phyloP scores from a whole-genome alignment of 345 rosid genomes.

The Eucalyptus brandiana region DNA sequence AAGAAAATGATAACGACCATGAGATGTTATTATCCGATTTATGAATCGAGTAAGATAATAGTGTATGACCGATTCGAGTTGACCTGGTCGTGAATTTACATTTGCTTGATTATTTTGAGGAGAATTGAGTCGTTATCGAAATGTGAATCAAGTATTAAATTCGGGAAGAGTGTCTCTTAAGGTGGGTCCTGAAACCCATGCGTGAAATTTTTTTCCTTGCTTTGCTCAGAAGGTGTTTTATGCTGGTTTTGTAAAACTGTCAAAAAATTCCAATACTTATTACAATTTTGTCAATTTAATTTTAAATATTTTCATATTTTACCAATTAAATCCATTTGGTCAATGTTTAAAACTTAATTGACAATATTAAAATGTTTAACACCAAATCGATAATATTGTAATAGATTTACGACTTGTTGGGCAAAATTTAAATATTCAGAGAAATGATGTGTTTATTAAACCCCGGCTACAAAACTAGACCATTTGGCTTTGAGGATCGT shows the following conservation, averaged over 20 bases:
- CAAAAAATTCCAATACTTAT: no score
- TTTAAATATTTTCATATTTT: no score
- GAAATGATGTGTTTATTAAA: neutral
- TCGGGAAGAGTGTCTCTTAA: neutral
- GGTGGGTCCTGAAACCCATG: neutral
- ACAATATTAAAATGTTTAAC: no score
- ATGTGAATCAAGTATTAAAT: neutral
- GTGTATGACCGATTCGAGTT: neutral
- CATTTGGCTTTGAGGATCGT: neutral
- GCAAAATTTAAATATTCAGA: neutral
- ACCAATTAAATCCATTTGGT: rapidly evolving
- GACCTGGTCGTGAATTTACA: rapidly evolving
- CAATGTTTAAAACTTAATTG: no score
- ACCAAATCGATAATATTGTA: rapidly evolving
- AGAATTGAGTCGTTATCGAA: neutral
- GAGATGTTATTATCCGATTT: neutral
- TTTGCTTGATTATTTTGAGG: neutral
- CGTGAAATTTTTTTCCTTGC: neutral
- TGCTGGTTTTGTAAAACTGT: neutral
- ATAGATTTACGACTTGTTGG: no score
- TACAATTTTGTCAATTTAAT: rapidly evolving
- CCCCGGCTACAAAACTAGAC: neutral
- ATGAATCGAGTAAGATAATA: neutral
- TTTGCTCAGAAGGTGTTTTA: neutral
- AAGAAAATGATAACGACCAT: neutral